These are phyloP conservation scores for Gentiana dahurica DNA, from an alignment of 257 asterid genomes.

Conservation along the genomic window DNA sequence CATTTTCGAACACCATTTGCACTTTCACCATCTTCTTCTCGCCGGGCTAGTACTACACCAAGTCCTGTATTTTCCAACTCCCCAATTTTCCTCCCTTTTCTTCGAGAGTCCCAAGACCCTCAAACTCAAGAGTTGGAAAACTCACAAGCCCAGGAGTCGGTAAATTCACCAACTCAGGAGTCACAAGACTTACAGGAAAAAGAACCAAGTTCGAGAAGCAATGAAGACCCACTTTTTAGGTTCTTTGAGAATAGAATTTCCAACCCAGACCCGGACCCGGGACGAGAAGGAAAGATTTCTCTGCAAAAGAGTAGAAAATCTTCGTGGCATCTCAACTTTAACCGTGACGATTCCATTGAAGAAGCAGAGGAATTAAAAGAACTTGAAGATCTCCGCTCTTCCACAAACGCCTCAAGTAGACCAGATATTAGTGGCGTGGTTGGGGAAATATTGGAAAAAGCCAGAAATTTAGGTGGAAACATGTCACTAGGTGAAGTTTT, in stretches of 20 bases:
- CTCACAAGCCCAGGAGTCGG: slow-evolving; percentile 15
- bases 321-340: slow-evolving; percentile 66
- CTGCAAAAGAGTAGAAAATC: slow-evolving; percentile 53
- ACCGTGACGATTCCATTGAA: slow-evolving; percentile 16
- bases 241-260: slow-evolving; percentile 49
- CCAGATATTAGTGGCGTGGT: slow-evolving; percentile 11
- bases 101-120: slow-evolving; percentile 36
- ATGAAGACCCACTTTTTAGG: slow-evolving; percentile 55
- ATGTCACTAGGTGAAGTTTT: slow-evolving; percentile 69
- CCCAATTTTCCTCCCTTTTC: slow-evolving; percentile 64
- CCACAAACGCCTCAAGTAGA: slow-evolving; percentile 10
- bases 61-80: slow-evolving; percentile 21
- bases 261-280: slow-evolving; percentile 47
- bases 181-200: slow-evolving; percentile 9
- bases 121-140: slow-evolving; percentile 15
- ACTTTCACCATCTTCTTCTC: slow-evolving; percentile 17
- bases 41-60: slow-evolving; percentile 20
- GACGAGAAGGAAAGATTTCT: slow-evolving; percentile 42
- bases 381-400: slow-evolving; percentile 3
- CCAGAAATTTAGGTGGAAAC: slow-evolving; percentile 47
- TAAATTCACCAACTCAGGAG: slow-evolving; percentile 30
- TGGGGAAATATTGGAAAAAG: slow-evolving; percentile 38
- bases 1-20: no score
- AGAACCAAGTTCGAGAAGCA: slow-evolving; percentile 12
- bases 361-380: slow-evolving; percentile 2